phyloP scores from a whole-genome alignment of 2,329 filamentous ascomycete species.

The Fusarium sp. region DNA sequence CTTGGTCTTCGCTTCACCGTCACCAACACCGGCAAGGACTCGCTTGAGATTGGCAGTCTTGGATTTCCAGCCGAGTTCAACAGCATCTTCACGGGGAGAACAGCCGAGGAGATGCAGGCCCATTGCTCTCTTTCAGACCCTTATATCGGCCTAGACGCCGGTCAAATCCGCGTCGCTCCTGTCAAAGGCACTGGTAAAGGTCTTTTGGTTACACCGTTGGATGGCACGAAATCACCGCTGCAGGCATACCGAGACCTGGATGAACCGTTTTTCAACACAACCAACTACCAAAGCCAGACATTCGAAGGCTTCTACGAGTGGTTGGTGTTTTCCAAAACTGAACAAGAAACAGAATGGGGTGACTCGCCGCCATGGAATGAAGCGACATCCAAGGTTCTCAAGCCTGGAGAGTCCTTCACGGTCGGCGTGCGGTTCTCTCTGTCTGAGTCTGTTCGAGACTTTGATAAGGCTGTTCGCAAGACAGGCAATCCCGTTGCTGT shows the following conservation, averaged over 20 bases:
- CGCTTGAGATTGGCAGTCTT: constrained; percentile 65
- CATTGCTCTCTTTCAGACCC: constrained; percentile 68
- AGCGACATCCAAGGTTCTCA: constrained; percentile 59
- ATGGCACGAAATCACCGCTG: constrained; percentile 56
- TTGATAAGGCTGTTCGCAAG: constrained; percentile 58
- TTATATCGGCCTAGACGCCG: constrained; percentile 69
- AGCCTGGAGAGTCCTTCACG: constrained; percentile 57
- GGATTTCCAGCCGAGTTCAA: constrained; percentile 71
- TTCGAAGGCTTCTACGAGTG: constrained; percentile 72
- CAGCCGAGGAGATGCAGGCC: constrained; percentile 59
- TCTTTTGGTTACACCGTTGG: constrained; percentile 65
- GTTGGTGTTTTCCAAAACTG: constrained; percentile 65
- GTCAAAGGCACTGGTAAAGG: constrained; percentile 63
- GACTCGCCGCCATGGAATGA: constrained; percentile 64
- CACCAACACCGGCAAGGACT: constrained; percentile 54
- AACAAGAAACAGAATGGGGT: constrained; percentile 67
- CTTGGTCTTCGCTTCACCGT: constrained; percentile 64
- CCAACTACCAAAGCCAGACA: constrained; percentile 62
- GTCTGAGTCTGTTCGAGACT: constrained; percentile 57
- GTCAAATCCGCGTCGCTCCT: constrained; percentile 65
- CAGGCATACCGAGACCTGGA: constrained; percentile 66
- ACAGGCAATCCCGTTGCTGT: constrained; percentile 61
- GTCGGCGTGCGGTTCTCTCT: constrained; percentile 64
- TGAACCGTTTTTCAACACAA: constrained; percentile 56
- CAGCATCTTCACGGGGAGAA: constrained; percentile 67